A percentile compares a stretch with the other conserved stretches of the same genome.
Conservation (phyloP, 2,329 filamentous ascomycete genomes). For the Fusarium humuli region DNA sequence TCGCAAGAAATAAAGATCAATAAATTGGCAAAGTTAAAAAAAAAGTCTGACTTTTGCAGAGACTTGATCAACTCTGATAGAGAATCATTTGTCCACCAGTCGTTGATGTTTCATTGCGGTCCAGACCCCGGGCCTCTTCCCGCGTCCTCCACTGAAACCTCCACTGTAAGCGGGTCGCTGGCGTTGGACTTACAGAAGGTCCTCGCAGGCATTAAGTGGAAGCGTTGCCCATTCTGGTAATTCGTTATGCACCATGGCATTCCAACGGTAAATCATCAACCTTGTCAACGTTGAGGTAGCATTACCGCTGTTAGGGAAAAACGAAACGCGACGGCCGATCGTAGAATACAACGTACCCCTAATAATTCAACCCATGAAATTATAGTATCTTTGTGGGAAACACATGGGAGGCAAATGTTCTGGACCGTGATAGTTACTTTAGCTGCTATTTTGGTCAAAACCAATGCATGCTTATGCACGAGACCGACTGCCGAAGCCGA, state of each 20-base stretch:
- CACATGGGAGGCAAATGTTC: slow-evolving; percentile 4
- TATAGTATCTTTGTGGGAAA: neutral
- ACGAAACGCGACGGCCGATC: neutral
- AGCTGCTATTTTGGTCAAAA: slow-evolving; percentile 25
- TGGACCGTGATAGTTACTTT: neutral
- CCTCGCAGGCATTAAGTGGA: slow-evolving; percentile 22
- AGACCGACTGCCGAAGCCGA: slow-evolving; percentile 18
- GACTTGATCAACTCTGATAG: neutral
- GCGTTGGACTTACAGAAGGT: slow-evolving; percentile 17
- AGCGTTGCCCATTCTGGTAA: slow-evolving; percentile 12
- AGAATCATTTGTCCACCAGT: slow-evolving; percentile 3
- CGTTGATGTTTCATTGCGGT: neutral
- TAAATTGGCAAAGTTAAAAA: neutral
- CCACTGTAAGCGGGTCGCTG: slow-evolving; percentile 18
- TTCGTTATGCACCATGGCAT: slow-evolving; percentile 18
- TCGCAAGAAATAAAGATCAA: neutral
- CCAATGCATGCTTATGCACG: slow-evolving; percentile 19
- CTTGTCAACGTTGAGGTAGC: slow-evolving; percentile 17
- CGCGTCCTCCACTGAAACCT: slow-evolving; percentile 4
- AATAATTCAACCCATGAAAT: slow-evolving; percentile 5
- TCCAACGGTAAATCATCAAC: slow-evolving; percentile 11
- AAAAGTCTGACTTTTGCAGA: neutral
- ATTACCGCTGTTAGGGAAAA: slow-evolving; percentile 1
- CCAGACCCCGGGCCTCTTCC: neutral
- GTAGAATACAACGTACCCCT: slow-evolving; percentile 24